Conservation (phyloP, 805 yeast species). For the Myxozyma lipomycoides region DNA sequence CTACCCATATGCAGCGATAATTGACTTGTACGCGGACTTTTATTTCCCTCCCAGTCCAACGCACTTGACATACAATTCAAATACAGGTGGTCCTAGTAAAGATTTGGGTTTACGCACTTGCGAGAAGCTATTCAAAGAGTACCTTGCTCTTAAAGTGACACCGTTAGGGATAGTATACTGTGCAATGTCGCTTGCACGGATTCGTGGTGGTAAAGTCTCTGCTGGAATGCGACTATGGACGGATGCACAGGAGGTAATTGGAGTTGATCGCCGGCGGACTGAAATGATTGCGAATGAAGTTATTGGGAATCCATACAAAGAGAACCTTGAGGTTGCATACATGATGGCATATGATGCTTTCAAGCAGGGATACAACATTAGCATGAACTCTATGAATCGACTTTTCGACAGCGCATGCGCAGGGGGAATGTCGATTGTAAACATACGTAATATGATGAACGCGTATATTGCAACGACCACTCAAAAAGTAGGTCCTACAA, state of each 20-base stretch:
- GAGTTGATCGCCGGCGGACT: neutral
- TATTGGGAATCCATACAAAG: neutral
- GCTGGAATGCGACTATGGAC: neutral
- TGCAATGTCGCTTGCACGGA: constrained; percentile 5
- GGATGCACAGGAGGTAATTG: neutral
- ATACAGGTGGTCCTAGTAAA: neutral
- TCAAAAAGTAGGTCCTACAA: neutral
- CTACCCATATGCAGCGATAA: constrained; percentile 7
- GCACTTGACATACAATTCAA: neutral
- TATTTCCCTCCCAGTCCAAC: neutral
- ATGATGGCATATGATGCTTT: neutral
- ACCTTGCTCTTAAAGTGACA: too few species aligned
- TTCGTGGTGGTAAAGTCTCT: neutral
- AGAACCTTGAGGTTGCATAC: neutral
- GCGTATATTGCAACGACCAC: neutral
- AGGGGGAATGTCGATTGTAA: neutral
- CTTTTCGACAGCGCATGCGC: neutral
- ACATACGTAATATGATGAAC: neutral
- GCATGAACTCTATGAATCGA: neutral
- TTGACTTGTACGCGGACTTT: constrained; percentile 13
- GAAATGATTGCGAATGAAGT: neutral
- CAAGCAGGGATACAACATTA: neutral
- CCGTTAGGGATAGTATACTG: constrained; percentile 2
- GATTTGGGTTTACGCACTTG: neutral
- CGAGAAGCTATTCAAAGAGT: constrained; percentile 1